Evolutionary conservation across 352 stramenopile species (phyloP), one percentile per base, ranked within the genome.

Genomic region (Globisporangium takayamanum): DNA sequence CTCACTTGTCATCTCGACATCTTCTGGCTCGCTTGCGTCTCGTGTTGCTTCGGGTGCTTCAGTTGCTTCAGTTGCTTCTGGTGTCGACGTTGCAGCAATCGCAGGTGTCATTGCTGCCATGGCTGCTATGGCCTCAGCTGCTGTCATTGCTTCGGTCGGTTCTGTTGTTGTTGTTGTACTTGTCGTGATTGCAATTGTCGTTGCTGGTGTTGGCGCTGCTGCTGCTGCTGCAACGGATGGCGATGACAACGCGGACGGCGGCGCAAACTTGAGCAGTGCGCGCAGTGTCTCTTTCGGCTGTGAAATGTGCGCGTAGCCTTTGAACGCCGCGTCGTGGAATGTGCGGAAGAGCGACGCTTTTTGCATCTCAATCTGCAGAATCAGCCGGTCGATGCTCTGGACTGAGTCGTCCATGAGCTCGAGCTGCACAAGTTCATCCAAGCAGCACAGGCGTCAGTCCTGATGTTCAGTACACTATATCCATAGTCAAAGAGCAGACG

Each of bases 261-360:
- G 50, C 11, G 53, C 48, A 33, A 70, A 61, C 53, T 70, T 66
- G 33, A 90, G 73, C 61, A 90, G 60, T 25, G 80, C 73, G 37
- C 78, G 74, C 39, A 90, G 69, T 36, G 68, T 84, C 51, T 93
- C 83, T 64, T 93, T 91, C 3, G 83, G 78, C 12, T 78, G 67
- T 26, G 78, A 55, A 11, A 85, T 57, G 56, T 87, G 76, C 0
- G 66, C 64, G 59, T 93, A 93, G 50, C 78, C 80, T 64, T 88
- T 87, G 64, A 93, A 93, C 26, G 77, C 80, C 53, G 75, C 84
- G 55, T 76, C 74, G 59, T 89, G 79, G 68, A 88, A 91, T n/a
- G 80, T 68, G 14, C 70, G 62, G 57, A 93, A 93, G 2, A 93
- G 62, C 51, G 74, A 64, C 1, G 74, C 63, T 53, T 88, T 88